Evolutionary conservation across 2,329 filamentous ascomycete species (phyloP).

Genomic region (Verticillium isaacii): DNA sequence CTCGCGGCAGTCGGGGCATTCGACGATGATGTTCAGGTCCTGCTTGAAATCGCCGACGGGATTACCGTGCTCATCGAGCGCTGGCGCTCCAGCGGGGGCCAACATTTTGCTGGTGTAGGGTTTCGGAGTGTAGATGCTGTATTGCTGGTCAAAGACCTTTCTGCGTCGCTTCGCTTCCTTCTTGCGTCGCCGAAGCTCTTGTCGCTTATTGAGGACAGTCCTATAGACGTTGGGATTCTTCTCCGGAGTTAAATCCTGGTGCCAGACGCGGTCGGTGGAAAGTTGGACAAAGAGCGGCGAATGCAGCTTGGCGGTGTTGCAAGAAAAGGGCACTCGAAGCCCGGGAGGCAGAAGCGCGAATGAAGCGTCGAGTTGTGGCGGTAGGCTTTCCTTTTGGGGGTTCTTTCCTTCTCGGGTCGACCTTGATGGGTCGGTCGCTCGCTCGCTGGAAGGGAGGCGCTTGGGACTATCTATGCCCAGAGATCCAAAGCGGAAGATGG

Average conservation of each 20-base stretch:
- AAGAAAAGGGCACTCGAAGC: background rate
- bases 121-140: slow-evolving; percentile 38
- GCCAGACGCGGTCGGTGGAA: slow-evolving; percentile 37
- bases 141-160: slow-evolving; percentile 33
- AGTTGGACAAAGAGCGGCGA: slow-evolving; percentile 64
- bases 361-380: background rate
- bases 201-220: slow-evolving; percentile 25
- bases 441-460: background rate
- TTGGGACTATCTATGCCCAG: background rate
- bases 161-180: slow-evolving; percentile 28
- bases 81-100: slow-evolving; percentile 23
- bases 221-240: slow-evolving; percentile 14
- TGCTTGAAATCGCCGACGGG: slow-evolving; percentile 55
- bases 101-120: slow-evolving; percentile 43
- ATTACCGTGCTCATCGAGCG: slow-evolving; percentile 9
- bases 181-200: slow-evolving; percentile 25
- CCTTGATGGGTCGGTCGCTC: background rate
- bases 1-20: slow-evolving; percentile 89
- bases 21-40: slow-evolving; percentile 79
- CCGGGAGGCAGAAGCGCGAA: background rate
- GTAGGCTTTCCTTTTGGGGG: background rate
- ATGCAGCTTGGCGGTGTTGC: slow-evolving; percentile 60
- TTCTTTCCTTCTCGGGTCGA: background rate
- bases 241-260: slow-evolving; percentile 13
- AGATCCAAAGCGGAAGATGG: background rate